Evolutionary conservation across 2,329 filamentous ascomycete genomes (phyloP), one percentile per base, ranked within the genome.

Genomic region (Alternaria incomplexa): DNA sequence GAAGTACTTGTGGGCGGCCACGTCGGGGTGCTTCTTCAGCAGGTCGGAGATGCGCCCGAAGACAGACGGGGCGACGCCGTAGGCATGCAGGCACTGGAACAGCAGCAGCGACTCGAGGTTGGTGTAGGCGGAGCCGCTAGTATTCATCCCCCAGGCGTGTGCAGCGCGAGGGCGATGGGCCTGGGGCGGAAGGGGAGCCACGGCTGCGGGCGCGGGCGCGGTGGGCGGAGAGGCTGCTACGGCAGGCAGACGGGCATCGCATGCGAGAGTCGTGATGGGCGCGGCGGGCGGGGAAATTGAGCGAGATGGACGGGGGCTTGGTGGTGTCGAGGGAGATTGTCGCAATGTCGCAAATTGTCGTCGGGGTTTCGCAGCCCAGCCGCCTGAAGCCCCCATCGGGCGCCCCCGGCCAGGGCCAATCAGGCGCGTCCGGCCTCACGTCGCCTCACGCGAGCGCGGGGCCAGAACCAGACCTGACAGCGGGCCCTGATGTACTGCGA

Each of bases 71-170:
- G 89, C 86, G 68, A 89, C 83, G 76, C 91, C 91, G 80, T 91
- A 86, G 70, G 85, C 84, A 70, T 89, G 86, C 68, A 96, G 86
- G 64, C 90, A 90, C 81, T 95, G 92, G 83, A 96, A 95, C 75
- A 97, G 87, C 70, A 96, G 87, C 65, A 96, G 86, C 76, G 90
- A 91, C 86, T 97, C 93, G 84, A 96, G 91, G 72, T 90, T 88
- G 77, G 93, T 95, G 82, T 96, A 94, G 75, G 86, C 84, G 77
- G 88, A 85, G 80, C 85, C 77, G 79, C 84, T 83, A 82, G 84
- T 82, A 83, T 83, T 85, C 86, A 88, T 89, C 79, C 83, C 85
- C 75, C 76, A 67, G 63, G 64, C 64, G 68, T 62, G 58, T 58
- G 65, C 69, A 69, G 70, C 70, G 71, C 69, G 76, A 69, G 71